These are phyloP conservation scores for Ilex paraguariensis DNA, from an alignment of 305 asterid species.

Conservation along the genomic window DNA sequence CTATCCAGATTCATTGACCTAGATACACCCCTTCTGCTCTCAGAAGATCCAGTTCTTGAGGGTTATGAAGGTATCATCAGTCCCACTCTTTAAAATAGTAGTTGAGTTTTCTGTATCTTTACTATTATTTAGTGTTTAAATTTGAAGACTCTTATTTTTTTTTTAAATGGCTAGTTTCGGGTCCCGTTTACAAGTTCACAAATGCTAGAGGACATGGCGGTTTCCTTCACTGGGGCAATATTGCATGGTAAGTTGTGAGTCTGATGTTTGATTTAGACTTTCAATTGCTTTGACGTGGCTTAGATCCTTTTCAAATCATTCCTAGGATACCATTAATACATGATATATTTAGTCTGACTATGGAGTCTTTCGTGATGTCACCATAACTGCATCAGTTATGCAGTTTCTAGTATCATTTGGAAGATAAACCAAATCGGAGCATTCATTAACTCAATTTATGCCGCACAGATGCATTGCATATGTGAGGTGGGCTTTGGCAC, in stretches of 20 bases:
- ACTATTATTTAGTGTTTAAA: conserved; percentile 1
- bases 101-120: background rate
- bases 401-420: background rate
- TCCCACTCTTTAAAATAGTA: background rate
- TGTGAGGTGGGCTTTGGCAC: too few relatives aligned
- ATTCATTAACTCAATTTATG: too few relatives aligned
- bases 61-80: conserved; percentile 69
- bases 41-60: conserved; percentile 79
- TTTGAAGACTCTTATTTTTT: conserved; percentile 17
- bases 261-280: background rate
- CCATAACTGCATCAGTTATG: too few relatives aligned
- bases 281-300: too few relatives aligned
- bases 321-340: too few relatives aligned
- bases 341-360: too few relatives aligned
- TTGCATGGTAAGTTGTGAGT: conserved; percentile 44
- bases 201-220: conserved; percentile 90
- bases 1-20: conserved; percentile 71
- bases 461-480: too few relatives aligned
- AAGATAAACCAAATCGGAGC: background rate
- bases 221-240: conserved; percentile 66
- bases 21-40: conserved; percentile 82
- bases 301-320: too few relatives aligned
- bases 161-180: conserved; percentile 41
- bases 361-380: too few relatives aligned
- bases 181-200: conserved; percentile 72